phyloP scores from a whole-genome alignment of 1,139 yeast species.

The Lodderomyces oxycetoniae region DNA sequence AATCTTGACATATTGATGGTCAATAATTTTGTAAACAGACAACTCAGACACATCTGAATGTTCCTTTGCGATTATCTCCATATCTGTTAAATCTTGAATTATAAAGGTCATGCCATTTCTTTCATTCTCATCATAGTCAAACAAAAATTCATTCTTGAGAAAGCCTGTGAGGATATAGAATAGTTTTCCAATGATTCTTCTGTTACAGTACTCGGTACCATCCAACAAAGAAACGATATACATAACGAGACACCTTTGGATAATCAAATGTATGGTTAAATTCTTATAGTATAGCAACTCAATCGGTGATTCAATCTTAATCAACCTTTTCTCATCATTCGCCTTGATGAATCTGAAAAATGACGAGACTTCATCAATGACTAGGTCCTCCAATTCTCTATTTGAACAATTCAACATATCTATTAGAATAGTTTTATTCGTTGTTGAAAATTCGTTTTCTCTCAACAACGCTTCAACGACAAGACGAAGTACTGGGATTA shows the following conservation, averaged over 20 bases:
- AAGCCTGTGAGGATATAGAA: slow-evolving; percentile 37
- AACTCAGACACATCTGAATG: slow-evolving; percentile 15
- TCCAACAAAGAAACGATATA: slow-evolving; percentile 24
- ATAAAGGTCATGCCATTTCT: slow-evolving; percentile 29
- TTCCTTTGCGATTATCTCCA: slow-evolving; percentile 13
- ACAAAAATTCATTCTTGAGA: slow-evolving; percentile 42
- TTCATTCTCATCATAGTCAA: slow-evolving; percentile 37
- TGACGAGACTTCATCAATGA: slow-evolving; percentile 27
- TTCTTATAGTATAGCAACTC: slow-evolving; percentile 45
- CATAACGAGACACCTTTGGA: slow-evolving; percentile 34
- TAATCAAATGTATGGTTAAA: slow-evolving; percentile 37
- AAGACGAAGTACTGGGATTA: slow-evolving; percentile 28
- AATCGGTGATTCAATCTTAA: slow-evolving; percentile 32
- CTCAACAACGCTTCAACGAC: slow-evolving; percentile 20
- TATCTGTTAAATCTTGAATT: slow-evolving; percentile 24
- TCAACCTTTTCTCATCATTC: slow-evolving; percentile 23
- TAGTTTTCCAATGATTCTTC: slow-evolving; percentile 24
- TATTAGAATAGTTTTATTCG: slow-evolving; percentile 21
- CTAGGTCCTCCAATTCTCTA: slow-evolving; percentile 18
- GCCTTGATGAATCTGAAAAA: slow-evolving; percentile 35
- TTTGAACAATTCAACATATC: slow-evolving; percentile 15
- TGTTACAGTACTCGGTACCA: slow-evolving; percentile 13
- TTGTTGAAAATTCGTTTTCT: slow-evolving; percentile 19
- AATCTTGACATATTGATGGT: slow-evolving; percentile 20
- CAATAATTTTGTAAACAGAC: slow-evolving; percentile 22